phyloP scores from a whole-genome alignment of 2,329 filamentous ascomycete genomes.

The Aureobasidium sp. region DNA sequence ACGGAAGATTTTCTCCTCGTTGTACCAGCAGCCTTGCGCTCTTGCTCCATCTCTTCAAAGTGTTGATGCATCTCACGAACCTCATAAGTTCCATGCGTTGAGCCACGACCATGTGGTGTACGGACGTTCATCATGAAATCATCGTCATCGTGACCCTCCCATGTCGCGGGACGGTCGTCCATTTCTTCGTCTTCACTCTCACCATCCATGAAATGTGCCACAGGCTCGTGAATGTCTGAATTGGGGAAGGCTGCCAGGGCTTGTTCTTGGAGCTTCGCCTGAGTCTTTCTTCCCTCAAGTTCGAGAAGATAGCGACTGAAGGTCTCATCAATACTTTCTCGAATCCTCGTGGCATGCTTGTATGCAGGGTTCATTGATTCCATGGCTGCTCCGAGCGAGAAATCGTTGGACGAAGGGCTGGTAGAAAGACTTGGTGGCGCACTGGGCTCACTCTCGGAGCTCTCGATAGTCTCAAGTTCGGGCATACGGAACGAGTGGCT shows the following conservation, averaged over 20 bases:
- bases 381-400: conserved; percentile 39
- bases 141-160: conserved; percentile 32
- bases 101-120: conserved; percentile 44
- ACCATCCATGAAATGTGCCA: conserved; percentile 63
- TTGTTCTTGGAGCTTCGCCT: conserved; percentile 69
- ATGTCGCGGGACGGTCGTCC: conserved; percentile 29
- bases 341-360: conserved; percentile 46
- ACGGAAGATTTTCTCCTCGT: conserved; percentile 17
- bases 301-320: conserved; percentile 70
- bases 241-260: conserved; percentile 70
- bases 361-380: conserved; percentile 29
- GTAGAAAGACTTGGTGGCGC: conserved; percentile 15
- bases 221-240: conserved; percentile 58
- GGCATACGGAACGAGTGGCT: conserved; percentile 53
- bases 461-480: conserved; percentile 53
- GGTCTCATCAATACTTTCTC: conserved; percentile 64
- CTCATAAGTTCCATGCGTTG: conserved; percentile 61
- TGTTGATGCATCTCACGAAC: conserved; percentile 74
- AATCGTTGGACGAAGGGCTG: conserved; percentile 35
- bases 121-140: conserved; percentile 20
- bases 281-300: conserved; percentile 69
- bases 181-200: conserved; percentile 32
- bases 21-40: conserved; percentile 35
- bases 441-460: conserved; percentile 40
- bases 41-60: conserved; percentile 54